Base-by-base conservation (phyloP, 495 filamentous ascomycete genomes). In the Aspergillus saccharolyticus region DNA sequence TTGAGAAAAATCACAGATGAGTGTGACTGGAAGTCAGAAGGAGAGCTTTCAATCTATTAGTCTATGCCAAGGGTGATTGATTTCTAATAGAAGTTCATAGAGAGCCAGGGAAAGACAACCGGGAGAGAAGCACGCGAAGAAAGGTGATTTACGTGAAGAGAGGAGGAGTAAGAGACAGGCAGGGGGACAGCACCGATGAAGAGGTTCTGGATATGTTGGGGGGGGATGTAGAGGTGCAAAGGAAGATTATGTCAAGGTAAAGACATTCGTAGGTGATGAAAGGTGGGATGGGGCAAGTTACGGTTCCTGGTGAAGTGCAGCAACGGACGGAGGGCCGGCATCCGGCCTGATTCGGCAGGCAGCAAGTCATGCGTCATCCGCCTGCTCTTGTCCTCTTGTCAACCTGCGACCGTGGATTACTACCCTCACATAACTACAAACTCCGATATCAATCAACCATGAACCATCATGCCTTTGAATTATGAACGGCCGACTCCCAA, bases 231-330 rank as follows among this genome's bases (percentile, higher is more conserved):
- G 33, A 39, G 12, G 33, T 39, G 4, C 9, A 28, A 39, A 2
- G 33, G 5, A 30, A 6, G 33, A 5, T 39, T 12, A 39, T 5
- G 33, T 10, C n/a, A 39, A 39, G 24, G 21, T 15, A 45, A 45
- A 42, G 46, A 44, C 28, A n/a, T n/a, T n/a, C n/a, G n/a, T n/a
- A 55, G 30, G 22, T 22, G 43, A 52, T 48, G 49, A 22, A 47
- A 51, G 56, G 60, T 52, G 56, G 47, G 56, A 51, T 44, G 44
- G 22, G n/a, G 52, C 49, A 42, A 43, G 59, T 61, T 53, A 52
- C 49, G 53, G 54, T 61, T 54, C 50, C 59, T 61, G 50, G 54
- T 30, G 54, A 61, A 51, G 57, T 54, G 57, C 57, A 59, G 56
- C 46, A 30, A 28, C 53, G 53, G 53, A 49, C 53, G 49, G 53